A percentile compares a stretch with the other conserved stretches of the same genome.
These are phyloP conservation scores for Leishmania tarentolae DNA, from an alignment of 208 protist genomes.

Conservation along the genomic window DNA sequence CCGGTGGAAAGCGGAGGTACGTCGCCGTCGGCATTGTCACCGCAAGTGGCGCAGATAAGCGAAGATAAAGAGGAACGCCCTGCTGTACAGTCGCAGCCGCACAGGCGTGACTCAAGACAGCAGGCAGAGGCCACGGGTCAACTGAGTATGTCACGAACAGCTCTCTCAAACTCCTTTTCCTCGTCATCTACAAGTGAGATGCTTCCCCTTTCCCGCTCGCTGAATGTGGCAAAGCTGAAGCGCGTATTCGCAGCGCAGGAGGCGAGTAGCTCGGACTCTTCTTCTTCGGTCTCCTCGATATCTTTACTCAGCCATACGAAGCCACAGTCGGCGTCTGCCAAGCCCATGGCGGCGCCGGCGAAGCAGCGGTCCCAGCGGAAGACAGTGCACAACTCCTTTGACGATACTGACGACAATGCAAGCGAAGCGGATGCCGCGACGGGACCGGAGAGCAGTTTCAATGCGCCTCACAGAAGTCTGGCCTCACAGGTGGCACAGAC, in stretches of 20 bases:
- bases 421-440: not conserved
- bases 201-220: not conserved
- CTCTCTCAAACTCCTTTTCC: not conserved
- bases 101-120: not conserved
- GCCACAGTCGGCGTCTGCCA: not conserved
- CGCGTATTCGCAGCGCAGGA: not conserved
- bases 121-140: not conserved
- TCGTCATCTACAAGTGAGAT: not conserved
- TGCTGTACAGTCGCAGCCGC: not conserved
- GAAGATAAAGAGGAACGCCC: not conserved
- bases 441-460: not conserved
- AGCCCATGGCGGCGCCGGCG: not conserved
- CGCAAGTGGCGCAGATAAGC: not conserved
- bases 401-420: conserved; percentile 26
- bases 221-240: conserved; percentile 3
- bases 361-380: not conserved
- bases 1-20: not conserved
- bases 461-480: not conserved
- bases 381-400: conserved; percentile 29
- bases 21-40: not conserved
- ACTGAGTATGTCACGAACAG: not conserved
- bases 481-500: not conserved
- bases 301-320: not conserved
- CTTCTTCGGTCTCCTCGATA: conserved; percentile 8
- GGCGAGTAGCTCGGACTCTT: not conserved